phyloP scores from a whole-genome alignment of 78 protist genomes.

The Dictyostelium firmibasis region DNA sequence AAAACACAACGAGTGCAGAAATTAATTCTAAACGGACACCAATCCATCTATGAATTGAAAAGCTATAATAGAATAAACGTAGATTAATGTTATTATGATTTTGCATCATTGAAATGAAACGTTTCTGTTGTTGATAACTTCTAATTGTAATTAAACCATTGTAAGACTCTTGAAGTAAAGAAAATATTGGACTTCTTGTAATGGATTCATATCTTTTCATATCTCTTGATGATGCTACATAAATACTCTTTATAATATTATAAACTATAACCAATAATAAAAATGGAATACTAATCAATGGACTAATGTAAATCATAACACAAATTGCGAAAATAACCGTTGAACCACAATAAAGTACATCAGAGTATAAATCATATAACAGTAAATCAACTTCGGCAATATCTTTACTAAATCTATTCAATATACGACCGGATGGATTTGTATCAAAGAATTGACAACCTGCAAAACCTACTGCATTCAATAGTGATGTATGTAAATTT shows the following conservation, averaged over 20 bases:
- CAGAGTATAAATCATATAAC: neutral
- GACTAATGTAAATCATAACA: conserved; percentile 3
- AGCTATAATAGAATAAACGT: conserved; percentile 36
- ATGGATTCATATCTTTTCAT: conserved; percentile 89
- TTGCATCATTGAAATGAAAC: conserved; percentile 8
- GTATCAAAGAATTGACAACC: conserved; percentile 49
- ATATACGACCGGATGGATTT: conserved; percentile 71
- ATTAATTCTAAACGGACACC: conserved; percentile 81
- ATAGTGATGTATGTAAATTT: neutral
- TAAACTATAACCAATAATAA: conserved; percentile 22
- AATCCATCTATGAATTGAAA: conserved; percentile 86
- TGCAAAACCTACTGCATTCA: neutral
- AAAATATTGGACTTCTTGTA: conserved; percentile 87
- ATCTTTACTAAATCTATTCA: conserved; percentile 68
- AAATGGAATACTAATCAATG: conserved; percentile 34
- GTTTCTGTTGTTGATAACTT: conserved; percentile 51
- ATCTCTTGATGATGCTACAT: conserved; percentile 81
- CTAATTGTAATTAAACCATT: conserved; percentile 94
- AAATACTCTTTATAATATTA: conserved; percentile 80
- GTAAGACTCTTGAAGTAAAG: conserved; percentile 85
- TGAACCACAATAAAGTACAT: neutral
- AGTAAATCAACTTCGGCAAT: conserved; percentile 53
- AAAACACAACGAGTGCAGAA: conserved; percentile 35
- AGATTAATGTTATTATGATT: conserved; percentile 11
- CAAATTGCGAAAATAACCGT: neutral